Percentiles rank a stretch among this genome's conserved stretches.
Conservation (phyloP, 176 grass and related monocot genomes). For the Carex myosuroides region DNA sequence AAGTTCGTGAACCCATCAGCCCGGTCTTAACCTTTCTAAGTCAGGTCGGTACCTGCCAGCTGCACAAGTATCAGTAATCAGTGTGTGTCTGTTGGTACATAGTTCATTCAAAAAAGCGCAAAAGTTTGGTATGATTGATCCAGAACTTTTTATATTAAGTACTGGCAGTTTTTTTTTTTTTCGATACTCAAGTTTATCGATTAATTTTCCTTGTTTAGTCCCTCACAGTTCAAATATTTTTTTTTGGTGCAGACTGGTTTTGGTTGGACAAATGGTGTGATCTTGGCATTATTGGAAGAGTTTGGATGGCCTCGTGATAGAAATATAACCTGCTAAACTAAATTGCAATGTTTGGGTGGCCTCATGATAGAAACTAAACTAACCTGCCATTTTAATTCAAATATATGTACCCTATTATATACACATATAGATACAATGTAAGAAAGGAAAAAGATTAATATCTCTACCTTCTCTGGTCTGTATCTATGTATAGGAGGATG, state of each 20-base stretch:
- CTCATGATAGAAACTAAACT: constrained; percentile 34
- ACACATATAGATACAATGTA: too few species aligned
- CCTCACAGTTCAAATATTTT: not conserved
- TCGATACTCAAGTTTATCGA: not conserved
- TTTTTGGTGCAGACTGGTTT: constrained; percentile 69
- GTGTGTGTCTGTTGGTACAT: too few species aligned
- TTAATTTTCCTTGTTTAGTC: not conserved
- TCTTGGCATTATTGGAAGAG: constrained; percentile 78
- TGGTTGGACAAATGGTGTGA: constrained; percentile 96
- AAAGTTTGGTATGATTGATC: too few species aligned
- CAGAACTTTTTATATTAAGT: constrained; percentile 18
- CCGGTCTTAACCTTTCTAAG: too few species aligned
- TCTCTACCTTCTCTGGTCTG: too few species aligned
- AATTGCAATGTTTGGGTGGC: constrained; percentile 36
- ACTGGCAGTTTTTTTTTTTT: constrained; percentile 31
- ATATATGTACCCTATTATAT: too few species aligned
- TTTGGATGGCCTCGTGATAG: constrained; percentile 76
- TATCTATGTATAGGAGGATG: too few species aligned
- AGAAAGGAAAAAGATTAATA: too few species aligned
- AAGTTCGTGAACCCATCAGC: not conserved
- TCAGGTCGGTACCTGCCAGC: too few species aligned
- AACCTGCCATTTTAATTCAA: not conserved
- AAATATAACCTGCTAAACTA: constrained; percentile 37
- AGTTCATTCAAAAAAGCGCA: too few species aligned
- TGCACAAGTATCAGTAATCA: too few species aligned